A percentile compares a stretch with the other conserved stretches of the same genome.
These are phyloP conservation scores for Penicillium flavigenum DNA, from an alignment of 495 filamentous ascomycete genomes.

Conservation along the genomic window DNA sequence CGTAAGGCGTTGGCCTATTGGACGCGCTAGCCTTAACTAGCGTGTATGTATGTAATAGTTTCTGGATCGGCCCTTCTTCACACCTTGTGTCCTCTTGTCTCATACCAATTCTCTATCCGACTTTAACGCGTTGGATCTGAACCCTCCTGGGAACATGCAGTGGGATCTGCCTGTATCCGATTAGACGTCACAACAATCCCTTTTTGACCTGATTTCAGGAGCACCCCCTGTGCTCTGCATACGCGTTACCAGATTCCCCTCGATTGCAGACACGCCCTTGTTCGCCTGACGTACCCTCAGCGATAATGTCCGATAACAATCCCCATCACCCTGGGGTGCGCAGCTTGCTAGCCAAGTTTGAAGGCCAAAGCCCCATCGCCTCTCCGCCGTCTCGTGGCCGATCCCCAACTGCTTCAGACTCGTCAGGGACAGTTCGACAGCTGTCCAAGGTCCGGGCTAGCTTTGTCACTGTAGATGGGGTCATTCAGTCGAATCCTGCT, in stretches of 20 bases:
- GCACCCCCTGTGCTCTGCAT: conserved; percentile 17
- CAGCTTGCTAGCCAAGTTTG: conserved; percentile 86
- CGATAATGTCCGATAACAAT: conserved; percentile 49
- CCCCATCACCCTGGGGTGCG: conserved; percentile 55
- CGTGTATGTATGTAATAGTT: conserved; percentile 21
- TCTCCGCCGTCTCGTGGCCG: conserved; percentile 72
- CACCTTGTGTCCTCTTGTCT: conserved; percentile 15
- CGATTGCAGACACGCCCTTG: conserved; percentile 22
- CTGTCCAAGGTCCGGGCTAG: conserved; percentile 78
- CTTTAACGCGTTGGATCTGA: conserved; percentile 13
- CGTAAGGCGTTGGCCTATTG: conserved; percentile 21
- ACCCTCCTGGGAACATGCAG: conserved; percentile 13
- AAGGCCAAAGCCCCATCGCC: conserved; percentile 54
- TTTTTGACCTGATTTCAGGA: conserved; percentile 5
- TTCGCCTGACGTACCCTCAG: conserved; percentile 12
- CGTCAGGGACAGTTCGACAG: conserved; percentile 52
- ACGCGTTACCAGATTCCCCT: conserved; percentile 22
- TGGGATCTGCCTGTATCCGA: conserved; percentile 12
- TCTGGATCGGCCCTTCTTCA: conserved; percentile 27
- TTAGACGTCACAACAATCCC: conserved; percentile 7
- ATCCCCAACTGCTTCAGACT: conserved; percentile 59
- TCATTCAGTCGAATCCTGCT: conserved; percentile 33
- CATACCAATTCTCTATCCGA: conserved; percentile 11
- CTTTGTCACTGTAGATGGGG: conserved; percentile 74
- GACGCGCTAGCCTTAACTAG: conserved; percentile 29